Evolutionary conservation across 495 filamentous ascomycete genomes (phyloP).

Genomic region (Hyaloscypha bicolor): DNA sequence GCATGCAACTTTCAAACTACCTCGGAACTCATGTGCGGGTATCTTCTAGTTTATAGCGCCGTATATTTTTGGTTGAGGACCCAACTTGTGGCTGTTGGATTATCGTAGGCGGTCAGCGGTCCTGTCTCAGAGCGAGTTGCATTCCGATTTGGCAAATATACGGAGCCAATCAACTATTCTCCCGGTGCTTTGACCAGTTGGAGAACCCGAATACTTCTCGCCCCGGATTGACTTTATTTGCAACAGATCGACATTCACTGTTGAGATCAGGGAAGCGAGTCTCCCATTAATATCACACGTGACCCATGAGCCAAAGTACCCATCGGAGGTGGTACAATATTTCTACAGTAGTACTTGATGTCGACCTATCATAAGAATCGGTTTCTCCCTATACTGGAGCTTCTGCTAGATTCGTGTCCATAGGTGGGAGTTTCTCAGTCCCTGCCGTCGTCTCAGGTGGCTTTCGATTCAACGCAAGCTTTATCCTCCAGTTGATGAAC

Average conservation of each 20-base stretch:
- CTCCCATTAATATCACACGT: neutral
- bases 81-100: neutral
- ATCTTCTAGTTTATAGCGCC: neutral
- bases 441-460: neutral
- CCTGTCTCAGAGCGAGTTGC: neutral
- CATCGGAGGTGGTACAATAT: neutral
- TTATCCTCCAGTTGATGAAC: conserved; percentile 75
- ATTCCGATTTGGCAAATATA: neutral
- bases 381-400: neutral
- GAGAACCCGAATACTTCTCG: conserved; percentile 1
- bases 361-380: neutral
- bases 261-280: neutral
- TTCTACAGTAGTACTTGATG: neutral
- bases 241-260: neutral
- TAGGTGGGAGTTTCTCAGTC: neutral
- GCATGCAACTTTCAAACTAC: neutral
- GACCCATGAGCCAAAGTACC: neutral
- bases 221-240: neutral
- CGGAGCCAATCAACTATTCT: neutral
- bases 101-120: conserved; percentile 1
- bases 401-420: neutral
- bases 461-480: conserved; percentile 32
- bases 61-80: neutral
- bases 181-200: neutral
- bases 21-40: conserved; percentile 1